Evolutionary conservation across 345 rosid species (phyloP).

Genomic region (Eucalyptus tenuipes): DNA sequence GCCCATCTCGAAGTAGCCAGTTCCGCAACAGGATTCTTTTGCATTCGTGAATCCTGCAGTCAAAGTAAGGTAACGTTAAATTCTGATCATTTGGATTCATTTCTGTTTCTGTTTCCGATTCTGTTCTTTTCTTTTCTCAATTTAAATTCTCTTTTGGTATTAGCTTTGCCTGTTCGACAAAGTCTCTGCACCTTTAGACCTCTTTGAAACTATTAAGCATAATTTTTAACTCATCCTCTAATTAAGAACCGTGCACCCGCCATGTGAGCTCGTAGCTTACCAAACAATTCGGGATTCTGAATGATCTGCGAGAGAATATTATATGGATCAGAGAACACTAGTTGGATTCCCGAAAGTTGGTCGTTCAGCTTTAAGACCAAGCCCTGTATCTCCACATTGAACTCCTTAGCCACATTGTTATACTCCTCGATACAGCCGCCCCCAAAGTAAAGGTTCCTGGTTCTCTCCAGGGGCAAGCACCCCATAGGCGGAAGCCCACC

Average conservation of each 20-base stretch:
- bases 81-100: not conserved
- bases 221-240: not conserved
- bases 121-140: not conserved
- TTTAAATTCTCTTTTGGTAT: not conserved
- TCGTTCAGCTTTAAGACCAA: constrained; percentile 19
- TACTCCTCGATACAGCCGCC: constrained; percentile 45
- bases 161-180: not conserved
- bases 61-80: not conserved
- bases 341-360: constrained; percentile 32
- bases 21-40: constrained; percentile 55
- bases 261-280: constrained; percentile 13
- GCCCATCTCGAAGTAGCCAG: constrained; percentile 55
- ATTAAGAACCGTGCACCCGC: not conserved
- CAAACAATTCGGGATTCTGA: constrained; percentile 32
- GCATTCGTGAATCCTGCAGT: constrained; percentile 46
- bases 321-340: constrained; percentile 32
- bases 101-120: not conserved
- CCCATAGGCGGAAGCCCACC: constrained; percentile 73
- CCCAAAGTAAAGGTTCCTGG: constrained; percentile 31
- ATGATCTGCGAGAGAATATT: constrained; percentile 31
- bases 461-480: constrained; percentile 74
- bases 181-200: not conserved
- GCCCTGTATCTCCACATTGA: constrained; percentile 32
- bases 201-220: not conserved
- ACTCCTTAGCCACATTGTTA: constrained; percentile 49